These are phyloP conservation scores for Tuber magnatum DNA, from an alignment of 495 filamentous ascomycete species.

Conservation along the genomic window DNA sequence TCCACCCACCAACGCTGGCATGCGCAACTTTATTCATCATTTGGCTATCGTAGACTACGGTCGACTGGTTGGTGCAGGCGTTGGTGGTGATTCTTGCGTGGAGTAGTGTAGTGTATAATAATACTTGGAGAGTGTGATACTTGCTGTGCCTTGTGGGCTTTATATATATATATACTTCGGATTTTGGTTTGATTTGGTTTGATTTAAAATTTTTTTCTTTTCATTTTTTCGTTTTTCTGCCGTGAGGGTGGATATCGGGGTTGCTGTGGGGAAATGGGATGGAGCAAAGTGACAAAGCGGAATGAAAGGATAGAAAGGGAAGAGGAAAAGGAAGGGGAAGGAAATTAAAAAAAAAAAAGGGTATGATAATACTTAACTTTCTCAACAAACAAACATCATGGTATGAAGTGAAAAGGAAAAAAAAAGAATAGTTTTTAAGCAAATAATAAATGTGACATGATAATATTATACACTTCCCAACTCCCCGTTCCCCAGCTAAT, in stretches of 20 bases:
- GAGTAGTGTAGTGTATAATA: background rate
- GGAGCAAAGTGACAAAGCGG: background rate
- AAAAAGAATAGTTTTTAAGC: background rate
- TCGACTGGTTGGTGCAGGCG: background rate
- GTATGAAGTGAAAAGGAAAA: background rate
- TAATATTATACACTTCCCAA: background rate
- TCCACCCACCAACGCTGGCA: background rate
- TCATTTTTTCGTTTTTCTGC: background rate
- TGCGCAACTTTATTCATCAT: background rate
- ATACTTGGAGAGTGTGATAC: background rate
- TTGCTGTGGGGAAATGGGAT: background rate
- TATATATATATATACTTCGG: too few species aligned
- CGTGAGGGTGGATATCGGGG: background rate
- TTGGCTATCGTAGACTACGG: background rate
- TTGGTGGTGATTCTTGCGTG: background rate
- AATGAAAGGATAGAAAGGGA: too few species aligned
- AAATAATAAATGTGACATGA: background rate
- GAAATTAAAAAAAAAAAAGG: background rate
- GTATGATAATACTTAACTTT: background rate
- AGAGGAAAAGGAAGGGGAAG: background rate
- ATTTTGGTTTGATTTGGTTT: too few species aligned
- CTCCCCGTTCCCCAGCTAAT: conserved; percentile 13
- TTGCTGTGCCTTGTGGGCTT: background rate
- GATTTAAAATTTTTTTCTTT: background rate
- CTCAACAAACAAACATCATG: background rate